These are phyloP conservation scores for Moesziomyces parantarcticus DNA, from an alignment of 1,284 basidiomycete species.

Conservation along the genomic window DNA sequence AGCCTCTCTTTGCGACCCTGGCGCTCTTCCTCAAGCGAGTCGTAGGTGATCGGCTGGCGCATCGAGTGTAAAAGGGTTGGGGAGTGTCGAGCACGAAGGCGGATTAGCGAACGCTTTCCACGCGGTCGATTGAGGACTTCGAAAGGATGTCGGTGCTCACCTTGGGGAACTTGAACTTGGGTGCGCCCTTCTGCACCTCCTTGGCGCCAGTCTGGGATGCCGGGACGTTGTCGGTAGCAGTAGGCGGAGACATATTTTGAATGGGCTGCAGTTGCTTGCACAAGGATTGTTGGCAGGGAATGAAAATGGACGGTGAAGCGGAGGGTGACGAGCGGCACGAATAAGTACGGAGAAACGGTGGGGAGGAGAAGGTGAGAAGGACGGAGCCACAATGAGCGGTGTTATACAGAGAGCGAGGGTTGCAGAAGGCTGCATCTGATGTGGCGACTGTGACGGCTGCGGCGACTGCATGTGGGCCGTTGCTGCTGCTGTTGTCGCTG, in stretches of 20 bases:
- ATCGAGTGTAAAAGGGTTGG: no score
- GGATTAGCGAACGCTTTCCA: neutral
- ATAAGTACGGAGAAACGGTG: no score
- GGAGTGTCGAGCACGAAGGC: no score
- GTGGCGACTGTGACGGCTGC: no score
- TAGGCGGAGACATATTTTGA: constrained; percentile 38
- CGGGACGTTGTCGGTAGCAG: constrained; percentile 45
- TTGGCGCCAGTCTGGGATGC: constrained; percentile 42
- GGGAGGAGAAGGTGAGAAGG: no score
- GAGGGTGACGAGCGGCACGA: no score
- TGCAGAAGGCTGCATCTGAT: no score
- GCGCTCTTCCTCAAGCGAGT: constrained; percentile 70
- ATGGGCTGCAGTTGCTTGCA: neutral
- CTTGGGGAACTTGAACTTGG: constrained; percentile 52
- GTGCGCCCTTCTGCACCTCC: constrained; percentile 51
- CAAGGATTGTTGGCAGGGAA: neutral
- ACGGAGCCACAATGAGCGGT: no score
- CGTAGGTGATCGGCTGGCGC: constrained; percentile 66
- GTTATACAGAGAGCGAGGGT: no score
- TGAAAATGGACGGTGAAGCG: neutral
- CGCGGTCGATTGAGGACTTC: no score
- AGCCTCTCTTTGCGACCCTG: constrained; percentile 73
- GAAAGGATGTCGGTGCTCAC: constrained; percentile 11
- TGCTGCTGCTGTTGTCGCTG: no score
- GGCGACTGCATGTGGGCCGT: no score